Base-by-base conservation (phyloP, 116 monocot species). In the Zostera marina region DNA sequence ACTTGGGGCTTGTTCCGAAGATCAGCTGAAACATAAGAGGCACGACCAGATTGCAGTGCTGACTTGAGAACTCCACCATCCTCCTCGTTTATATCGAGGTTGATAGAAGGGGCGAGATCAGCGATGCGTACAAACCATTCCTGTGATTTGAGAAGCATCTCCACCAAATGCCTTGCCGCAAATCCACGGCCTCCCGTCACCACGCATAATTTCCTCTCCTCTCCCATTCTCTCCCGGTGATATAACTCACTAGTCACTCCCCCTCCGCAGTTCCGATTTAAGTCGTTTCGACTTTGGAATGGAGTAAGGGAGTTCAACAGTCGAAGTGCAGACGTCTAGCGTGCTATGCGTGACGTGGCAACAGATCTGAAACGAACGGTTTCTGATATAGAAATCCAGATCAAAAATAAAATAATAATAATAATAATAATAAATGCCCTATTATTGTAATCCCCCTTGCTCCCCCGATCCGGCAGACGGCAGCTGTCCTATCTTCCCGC, bases 181-280 rank as follows among this genome's bases (percentile, higher is more conserved):
- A 98, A 99, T 11, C 99, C 99, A 32, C 91, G 74, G 17, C 99
- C 99, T 3, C 99, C 91, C 10, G 99, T 99, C 61, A 99, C 87
- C 22, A 77, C 87, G 53, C 91, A 91, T 81, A 76, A 83, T 56
- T 74, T 63, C 59, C 16, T 73, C 12, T 59, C 74, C 24, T 57
- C 78, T 12, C n/a, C 46, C 26, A 14, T 26, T n/a, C 42, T 8
- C 23, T 42, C 53, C 14, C 20, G 14, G 13, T 7, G 7, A 0
- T 47, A n/a, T n/a, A n/a, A n/a, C 47, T 45, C 45, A 13, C 46
- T 14, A n/a, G n/a, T n/a, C 13, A 7, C 17, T 9, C 49, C 7
- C 49, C 9, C 49, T 49, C 49, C 19, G 49, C 13, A 15, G 9
- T 9, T 20, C 9, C 8, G 20, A 49, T 49, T 49, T 32, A 5